Conservation (phyloP, 2,329 filamentous ascomycete genomes). For the Juglanconis oblonga region DNA sequence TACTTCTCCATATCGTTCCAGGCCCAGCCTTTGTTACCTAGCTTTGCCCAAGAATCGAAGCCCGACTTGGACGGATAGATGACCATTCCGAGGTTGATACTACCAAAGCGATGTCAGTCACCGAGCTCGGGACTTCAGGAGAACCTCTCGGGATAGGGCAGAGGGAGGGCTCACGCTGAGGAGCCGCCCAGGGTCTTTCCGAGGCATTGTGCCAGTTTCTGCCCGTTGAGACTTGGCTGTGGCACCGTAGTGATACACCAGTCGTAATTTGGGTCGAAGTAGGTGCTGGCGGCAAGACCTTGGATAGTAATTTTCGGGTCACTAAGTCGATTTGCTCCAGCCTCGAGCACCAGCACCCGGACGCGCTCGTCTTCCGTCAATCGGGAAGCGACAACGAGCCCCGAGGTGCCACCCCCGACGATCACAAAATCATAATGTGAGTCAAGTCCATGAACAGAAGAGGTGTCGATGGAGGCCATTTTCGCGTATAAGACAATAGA, state of each 20-base stretch:
- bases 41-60: slow-evolving; percentile 27
- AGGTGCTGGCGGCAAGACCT: slow-evolving; percentile 30
- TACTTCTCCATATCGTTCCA: slow-evolving; percentile 29
- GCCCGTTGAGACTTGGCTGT: slow-evolving; percentile 22
- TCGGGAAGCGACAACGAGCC: slow-evolving; percentile 44
- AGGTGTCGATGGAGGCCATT: background rate
- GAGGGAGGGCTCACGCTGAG: background rate
- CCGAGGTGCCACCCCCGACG: slow-evolving; percentile 48
- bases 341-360: slow-evolving; percentile 37
- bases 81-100: slow-evolving; percentile 27
- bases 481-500: background rate
- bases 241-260: slow-evolving; percentile 37
- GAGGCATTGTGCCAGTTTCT: background rate
- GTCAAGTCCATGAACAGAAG: background rate
- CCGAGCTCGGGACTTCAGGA: no score
- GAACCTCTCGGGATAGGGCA: no score
- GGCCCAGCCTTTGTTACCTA: slow-evolving; percentile 27
- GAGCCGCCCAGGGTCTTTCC: slow-evolving; percentile 10
- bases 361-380: slow-evolving; percentile 34
- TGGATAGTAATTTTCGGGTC: slow-evolving; percentile 36
- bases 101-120: background rate
- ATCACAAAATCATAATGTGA: slow-evolving; percentile 43
- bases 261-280: slow-evolving; percentile 36
- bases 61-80: slow-evolving; percentile 25
- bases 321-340: slow-evolving; percentile 31